A percentile compares a stretch with the other conserved stretches of the same genome.
Conservation (phyloP, 805 yeast species). For the Hanseniaspora vineae region DNA sequence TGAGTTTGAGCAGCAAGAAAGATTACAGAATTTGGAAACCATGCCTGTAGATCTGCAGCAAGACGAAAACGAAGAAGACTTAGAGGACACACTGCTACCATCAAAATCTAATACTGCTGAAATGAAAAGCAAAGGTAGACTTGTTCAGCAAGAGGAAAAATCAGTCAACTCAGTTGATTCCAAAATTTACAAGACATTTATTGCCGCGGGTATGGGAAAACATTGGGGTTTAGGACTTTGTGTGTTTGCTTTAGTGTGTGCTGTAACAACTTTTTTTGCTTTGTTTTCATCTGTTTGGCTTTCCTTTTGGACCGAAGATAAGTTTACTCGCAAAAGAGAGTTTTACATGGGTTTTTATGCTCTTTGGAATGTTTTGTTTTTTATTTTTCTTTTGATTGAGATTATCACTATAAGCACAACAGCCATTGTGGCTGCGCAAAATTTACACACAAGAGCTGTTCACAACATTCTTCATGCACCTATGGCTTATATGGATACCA, state of each 20-base stretch:
- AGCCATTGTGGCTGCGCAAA: conserved; percentile 40
- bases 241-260: conserved; percentile 15
- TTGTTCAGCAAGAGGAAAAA: conserved; percentile 39
- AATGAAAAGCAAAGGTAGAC: conserved; percentile 16
- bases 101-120: conserved; percentile 4
- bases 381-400: conserved; percentile 29
- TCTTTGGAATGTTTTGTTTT: conserved; percentile 37
- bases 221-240: conserved; percentile 13
- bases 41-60: neutral
- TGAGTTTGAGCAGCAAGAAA: too few relatives aligned
- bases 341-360: conserved; percentile 72
- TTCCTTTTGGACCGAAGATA: conserved; percentile 63
- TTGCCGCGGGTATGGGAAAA: conserved; percentile 43
- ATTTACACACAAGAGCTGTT: conserved; percentile 49
- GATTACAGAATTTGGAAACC: too few relatives aligned
- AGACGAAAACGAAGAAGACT: conserved; percentile 5
- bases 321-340: conserved; percentile 36
- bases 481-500: conserved; percentile 71
- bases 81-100: neutral
- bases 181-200: conserved; percentile 37
- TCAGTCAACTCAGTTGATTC: conserved; percentile 43
- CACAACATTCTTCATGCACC: conserved; percentile 59
- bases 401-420: conserved; percentile 16
- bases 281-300: conserved; percentile 44
- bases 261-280: conserved; percentile 18